Percentiles rank a stretch among this genome's conserved stretches.
Evolutionary conservation across 129 eudicot genomes (phyloP).

Genomic region (Arctium minus): DNA sequence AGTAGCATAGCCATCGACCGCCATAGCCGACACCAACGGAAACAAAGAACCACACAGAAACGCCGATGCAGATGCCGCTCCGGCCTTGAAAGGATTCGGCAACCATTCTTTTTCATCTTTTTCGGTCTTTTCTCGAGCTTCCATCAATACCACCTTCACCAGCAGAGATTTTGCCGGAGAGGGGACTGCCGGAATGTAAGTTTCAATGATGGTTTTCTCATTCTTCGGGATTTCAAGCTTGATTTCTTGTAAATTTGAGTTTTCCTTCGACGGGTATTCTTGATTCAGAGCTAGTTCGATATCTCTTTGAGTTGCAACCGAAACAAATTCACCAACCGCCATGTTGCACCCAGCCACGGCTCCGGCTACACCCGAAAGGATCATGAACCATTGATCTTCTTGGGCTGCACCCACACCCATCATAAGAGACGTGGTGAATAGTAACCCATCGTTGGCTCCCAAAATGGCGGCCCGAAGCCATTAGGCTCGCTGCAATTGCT

Average conservation of each 20-base stretch:
- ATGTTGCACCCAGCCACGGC: slow-evolving; percentile 67
- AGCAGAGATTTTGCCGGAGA: slow-evolving; percentile 33
- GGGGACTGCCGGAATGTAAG: neutral
- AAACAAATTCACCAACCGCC: slow-evolving; percentile 68
- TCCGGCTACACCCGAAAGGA: slow-evolving; percentile 61
- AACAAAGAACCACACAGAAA: slow-evolving; percentile 60
- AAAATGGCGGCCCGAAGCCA: slow-evolving; percentile 61
- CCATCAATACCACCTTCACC: slow-evolving; percentile 23
- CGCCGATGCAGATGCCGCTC: slow-evolving; percentile 52
- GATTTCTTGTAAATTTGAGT: slow-evolving; percentile 21
- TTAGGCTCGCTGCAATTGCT: slow-evolving; percentile 43
- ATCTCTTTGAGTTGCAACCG: slow-evolving; percentile 63
- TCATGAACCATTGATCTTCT: slow-evolving; percentile 57
- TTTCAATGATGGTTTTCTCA: neutral
- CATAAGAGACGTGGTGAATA: slow-evolving; percentile 62
- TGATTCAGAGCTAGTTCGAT: slow-evolving; percentile 30
- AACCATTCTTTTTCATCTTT: slow-evolving; percentile 18
- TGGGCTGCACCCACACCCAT: slow-evolving; percentile 63
- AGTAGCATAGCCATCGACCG: slow-evolving; percentile 9
- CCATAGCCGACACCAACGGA: slow-evolving; percentile 47
- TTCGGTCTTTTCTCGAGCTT: slow-evolving; percentile 10
- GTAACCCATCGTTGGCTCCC: slow-evolving; percentile 60
- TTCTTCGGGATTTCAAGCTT: slow-evolving; percentile 22
- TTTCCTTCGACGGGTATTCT: slow-evolving; percentile 7
- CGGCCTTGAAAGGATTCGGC: slow-evolving; percentile 67